These are phyloP conservation scores for Aspergillus sclerotialis DNA, from an alignment of 2,329 filamentous ascomycete genomes.

Conservation along the genomic window DNA sequence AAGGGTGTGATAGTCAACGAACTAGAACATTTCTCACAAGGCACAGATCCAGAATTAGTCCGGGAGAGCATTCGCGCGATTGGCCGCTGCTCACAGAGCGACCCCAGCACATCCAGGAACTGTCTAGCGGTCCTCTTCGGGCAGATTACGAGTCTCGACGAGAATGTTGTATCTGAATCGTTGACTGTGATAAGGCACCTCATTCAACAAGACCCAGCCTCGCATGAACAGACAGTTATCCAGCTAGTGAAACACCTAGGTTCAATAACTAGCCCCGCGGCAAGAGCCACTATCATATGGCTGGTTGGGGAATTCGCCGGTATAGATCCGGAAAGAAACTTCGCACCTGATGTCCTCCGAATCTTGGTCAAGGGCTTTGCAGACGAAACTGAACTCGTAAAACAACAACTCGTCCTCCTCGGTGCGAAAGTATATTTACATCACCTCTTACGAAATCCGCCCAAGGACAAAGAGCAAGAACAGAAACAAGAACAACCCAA, in stretches of 20 bases:
- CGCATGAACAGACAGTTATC: conserved; percentile 78
- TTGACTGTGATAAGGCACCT: conserved; percentile 91
- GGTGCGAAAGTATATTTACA: conserved; percentile 97
- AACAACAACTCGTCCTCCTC: conserved; percentile 83
- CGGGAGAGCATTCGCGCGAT: conserved; percentile 88
- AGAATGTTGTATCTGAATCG: conserved; percentile 82
- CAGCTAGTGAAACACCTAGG: conserved; percentile 87
- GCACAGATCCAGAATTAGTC: conserved; percentile 67
- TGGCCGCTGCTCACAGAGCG: conserved; percentile 81
- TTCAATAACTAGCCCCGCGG: conserved; percentile 76
- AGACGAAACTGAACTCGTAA: conserved; percentile 76
- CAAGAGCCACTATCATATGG: conserved; percentile 93
- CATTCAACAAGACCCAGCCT: conserved; percentile 80
- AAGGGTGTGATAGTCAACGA: conserved; percentile 88
- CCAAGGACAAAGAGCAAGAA: too few relatives aligned
- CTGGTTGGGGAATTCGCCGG: conserved; percentile 91
- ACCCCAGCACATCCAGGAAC: conserved; percentile 61
- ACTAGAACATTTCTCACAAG: conserved; percentile 83
- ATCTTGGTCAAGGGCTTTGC: conserved; percentile 81
- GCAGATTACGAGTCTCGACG: conserved; percentile 82
- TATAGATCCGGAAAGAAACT: conserved; percentile 71
- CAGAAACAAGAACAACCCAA: conserved; percentile 16
- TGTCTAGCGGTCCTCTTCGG: conserved; percentile 77
- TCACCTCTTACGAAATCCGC: conserved; percentile 55
- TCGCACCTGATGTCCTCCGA: conserved; percentile 84